phyloP scores from a whole-genome alignment of 108 stramenopile species.

The Nitzschia palea region DNA sequence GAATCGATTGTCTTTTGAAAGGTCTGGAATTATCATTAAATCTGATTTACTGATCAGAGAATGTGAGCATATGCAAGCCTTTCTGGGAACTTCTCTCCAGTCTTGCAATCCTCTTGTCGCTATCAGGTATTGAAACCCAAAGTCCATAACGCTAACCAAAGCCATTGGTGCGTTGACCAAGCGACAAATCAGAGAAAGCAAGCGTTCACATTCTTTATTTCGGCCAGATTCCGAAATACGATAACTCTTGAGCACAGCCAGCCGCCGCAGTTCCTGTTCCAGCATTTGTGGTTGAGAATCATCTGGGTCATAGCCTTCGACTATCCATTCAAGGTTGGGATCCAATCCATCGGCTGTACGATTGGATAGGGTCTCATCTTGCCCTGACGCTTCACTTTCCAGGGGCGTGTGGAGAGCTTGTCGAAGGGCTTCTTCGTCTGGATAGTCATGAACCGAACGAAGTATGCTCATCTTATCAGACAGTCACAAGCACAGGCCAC shows the following conservation, averaged over 20 bases:
- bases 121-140: slow-evolving; percentile 62
- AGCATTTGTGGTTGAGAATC: slow-evolving; percentile 28
- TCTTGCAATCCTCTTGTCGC: slow-evolving; percentile 52
- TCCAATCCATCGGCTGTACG: background rate
- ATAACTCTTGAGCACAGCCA: slow-evolving; percentile 55
- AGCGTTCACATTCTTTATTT: slow-evolving; percentile 19
- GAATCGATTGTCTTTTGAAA: slow-evolving; percentile 70
- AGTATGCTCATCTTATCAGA: background rate
- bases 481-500: no score
- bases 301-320: slow-evolving; percentile 22
- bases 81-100: slow-evolving; percentile 55
- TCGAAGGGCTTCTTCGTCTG: slow-evolving; percentile 5
- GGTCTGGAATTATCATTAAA: slow-evolving; percentile 58
- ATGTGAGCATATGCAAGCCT: slow-evolving; percentile 72
- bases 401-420: slow-evolving; percentile 13
- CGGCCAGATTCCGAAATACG: slow-evolving; percentile 49
- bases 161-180: slow-evolving; percentile 64
- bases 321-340: slow-evolving; percentile 35
- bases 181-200: slow-evolving; percentile 30
- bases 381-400: background rate
- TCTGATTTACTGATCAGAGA: slow-evolving; percentile 51
- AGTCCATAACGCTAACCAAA: slow-evolving; percentile 62
- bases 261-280: slow-evolving; percentile 44
- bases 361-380: background rate
- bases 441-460: slow-evolving; percentile 33